Evolutionary conservation across 495 filamentous ascomycete genomes (phyloP).

Genomic region (Penicillium argentinense): DNA sequence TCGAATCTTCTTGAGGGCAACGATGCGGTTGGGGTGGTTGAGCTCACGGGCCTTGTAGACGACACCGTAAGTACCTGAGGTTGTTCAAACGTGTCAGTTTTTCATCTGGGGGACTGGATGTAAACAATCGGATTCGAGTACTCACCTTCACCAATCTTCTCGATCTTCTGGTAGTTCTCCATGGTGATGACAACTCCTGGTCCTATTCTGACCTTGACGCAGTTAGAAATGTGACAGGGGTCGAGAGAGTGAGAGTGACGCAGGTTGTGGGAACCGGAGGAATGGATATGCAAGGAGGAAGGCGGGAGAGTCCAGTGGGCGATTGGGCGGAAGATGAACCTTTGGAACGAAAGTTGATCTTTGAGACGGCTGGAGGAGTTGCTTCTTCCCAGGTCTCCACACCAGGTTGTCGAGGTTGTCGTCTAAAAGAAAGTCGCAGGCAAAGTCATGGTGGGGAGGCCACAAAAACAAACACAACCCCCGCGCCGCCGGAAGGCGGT

Average conservation of each 20-base stretch:
- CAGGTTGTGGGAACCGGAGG: constrained; percentile 15
- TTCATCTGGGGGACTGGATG: background rate
- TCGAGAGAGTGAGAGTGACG: constrained; percentile 3
- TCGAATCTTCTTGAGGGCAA: constrained; percentile 97
- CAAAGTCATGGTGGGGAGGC: constrained; percentile 25
- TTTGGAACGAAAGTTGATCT: background rate
- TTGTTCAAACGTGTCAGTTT: constrained; percentile 14
- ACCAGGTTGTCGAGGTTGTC: constrained; percentile 3
- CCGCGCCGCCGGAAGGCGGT: constrained; percentile 37
- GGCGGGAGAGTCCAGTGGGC: constrained; percentile 1
- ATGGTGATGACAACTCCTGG: constrained; percentile 46
- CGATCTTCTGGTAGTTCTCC: constrained; percentile 99
- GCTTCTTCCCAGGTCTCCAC: too few relatives aligned
- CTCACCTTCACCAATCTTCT: constrained; percentile 98
- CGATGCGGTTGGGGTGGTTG: constrained; percentile 72
- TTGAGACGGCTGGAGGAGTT: constrained; percentile 5
- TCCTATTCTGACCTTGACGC: background rate
- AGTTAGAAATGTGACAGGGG: constrained; percentile 11
- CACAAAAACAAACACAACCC: constrained; percentile 39
- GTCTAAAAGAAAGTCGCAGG: constrained; percentile 30
- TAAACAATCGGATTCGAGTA: constrained; percentile 7
- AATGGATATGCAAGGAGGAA: constrained; percentile 18
- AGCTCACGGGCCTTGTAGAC: constrained; percentile 92
- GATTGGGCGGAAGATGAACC: constrained; percentile 1
- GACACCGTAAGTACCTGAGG: constrained; percentile 82